A percentile compares a stretch with the other conserved stretches of the same genome.
Conservation (phyloP, 108 stramenopile species). For the Fragilaria radians region DNA sequence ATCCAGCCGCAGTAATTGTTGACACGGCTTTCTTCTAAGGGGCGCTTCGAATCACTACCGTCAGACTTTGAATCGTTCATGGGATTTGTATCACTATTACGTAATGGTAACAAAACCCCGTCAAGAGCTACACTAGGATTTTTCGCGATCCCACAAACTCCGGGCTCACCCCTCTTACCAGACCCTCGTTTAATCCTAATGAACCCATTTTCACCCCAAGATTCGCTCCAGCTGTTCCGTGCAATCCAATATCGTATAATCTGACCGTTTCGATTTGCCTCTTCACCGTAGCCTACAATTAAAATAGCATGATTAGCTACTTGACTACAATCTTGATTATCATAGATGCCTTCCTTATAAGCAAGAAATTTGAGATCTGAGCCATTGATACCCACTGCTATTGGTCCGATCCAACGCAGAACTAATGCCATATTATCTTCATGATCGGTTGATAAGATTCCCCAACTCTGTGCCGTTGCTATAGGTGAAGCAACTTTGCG, state of each 20-base stretch:
- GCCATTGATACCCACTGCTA: conserved; percentile 69
- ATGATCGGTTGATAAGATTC: conserved; percentile 47
- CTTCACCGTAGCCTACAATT: conserved; percentile 51
- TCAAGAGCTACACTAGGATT: conserved; percentile 70
- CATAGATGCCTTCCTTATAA: conserved; percentile 61
- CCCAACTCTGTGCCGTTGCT: conserved; percentile 69
- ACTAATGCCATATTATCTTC: conserved; percentile 65
- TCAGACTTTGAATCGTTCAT: not conserved
- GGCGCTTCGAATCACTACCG: not conserved
- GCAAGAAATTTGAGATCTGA: conserved; percentile 52
- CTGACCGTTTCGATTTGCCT: conserved; percentile 15
- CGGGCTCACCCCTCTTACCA: conserved; percentile 38
- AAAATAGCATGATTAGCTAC: conserved; percentile 72
- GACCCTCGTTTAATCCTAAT: conserved; percentile 44
- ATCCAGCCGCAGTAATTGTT: not conserved
- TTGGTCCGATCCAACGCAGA: conserved; percentile 63
- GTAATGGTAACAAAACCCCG: conserved; percentile 22
- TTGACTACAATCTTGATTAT: conserved; percentile 29
- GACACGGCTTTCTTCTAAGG: conserved; percentile 1
- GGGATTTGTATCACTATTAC: not conserved
- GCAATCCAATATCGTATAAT: conserved; percentile 59
- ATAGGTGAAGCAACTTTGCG: conserved; percentile 33
- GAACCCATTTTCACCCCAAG: conserved; percentile 75
- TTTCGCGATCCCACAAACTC: conserved; percentile 68
- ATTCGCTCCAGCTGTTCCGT: conserved; percentile 53